These are phyloP conservation scores for Mortierella polycephala DNA, from an alignment of 371 early-diverging fungal species.

Conservation along the genomic window DNA sequence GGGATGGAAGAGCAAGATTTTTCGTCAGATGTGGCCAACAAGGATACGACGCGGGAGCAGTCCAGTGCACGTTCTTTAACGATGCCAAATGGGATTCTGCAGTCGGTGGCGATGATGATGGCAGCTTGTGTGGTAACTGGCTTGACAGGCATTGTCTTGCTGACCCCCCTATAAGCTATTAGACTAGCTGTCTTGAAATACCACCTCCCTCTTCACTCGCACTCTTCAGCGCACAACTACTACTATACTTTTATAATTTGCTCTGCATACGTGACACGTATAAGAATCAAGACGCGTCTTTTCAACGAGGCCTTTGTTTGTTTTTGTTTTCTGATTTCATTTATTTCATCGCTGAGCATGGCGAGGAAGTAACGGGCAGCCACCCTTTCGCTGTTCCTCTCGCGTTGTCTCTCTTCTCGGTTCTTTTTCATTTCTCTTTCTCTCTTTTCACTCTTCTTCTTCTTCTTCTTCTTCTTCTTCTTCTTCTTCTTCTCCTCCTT, in stretches of 20 bases:
- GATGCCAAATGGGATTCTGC: too few species aligned
- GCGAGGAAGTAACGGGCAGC: background rate
- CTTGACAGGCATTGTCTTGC: too few species aligned
- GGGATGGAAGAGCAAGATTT: slow-evolving; percentile 47
- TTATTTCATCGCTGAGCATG: background rate
- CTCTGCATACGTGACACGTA: slow-evolving; percentile 7
- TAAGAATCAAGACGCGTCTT: slow-evolving; percentile 8
- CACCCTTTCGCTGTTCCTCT: slow-evolving; percentile 6
- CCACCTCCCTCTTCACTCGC: too few species aligned
- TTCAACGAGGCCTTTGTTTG: slow-evolving; percentile 9
- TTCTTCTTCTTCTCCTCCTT: slow-evolving; percentile 1
- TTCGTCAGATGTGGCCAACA: background rate
- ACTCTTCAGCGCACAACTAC: background rate
- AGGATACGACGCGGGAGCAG: background rate
- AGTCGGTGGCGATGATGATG: too few species aligned
- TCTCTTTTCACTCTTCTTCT: background rate
- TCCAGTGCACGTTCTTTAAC: too few species aligned
- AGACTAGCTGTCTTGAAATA: too few species aligned
- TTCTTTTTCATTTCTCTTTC: background rate
- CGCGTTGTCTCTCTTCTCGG: background rate
- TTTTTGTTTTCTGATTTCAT: slow-evolving; percentile 5
- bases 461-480: slow-evolving; percentile 10
- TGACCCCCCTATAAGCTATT: too few species aligned
- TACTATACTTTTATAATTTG: background rate
- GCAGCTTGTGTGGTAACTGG: too few species aligned